Conservation (phyloP, 768 basidiomycete species). For the Paxillus involutus region DNA sequence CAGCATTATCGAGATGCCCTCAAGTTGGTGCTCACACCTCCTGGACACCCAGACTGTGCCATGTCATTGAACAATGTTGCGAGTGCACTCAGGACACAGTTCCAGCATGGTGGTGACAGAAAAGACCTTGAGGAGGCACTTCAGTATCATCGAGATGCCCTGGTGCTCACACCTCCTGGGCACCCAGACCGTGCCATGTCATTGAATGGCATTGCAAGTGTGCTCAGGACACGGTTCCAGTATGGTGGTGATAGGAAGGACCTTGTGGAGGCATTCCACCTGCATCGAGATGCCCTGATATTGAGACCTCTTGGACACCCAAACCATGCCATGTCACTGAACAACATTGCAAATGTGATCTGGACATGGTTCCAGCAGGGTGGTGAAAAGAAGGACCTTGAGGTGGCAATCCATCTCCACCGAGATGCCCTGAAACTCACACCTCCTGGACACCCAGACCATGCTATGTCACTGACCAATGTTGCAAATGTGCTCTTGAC, state of each 20-base stretch:
- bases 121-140: no score
- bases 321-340: not conserved
- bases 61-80: constrained; percentile 4
- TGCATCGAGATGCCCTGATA: not conserved
- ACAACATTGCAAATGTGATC: constrained; percentile 11
- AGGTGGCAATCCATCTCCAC: constrained; percentile 7
- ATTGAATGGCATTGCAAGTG: not conserved
- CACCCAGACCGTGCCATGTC: no score
- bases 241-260: not conserved
- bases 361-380: not conserved
- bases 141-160: no score
- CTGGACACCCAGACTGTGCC: no score
- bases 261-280: constrained; percentile 5
- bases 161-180: no score
- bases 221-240: not conserved
- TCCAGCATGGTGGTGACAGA: no score
- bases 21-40: no score
- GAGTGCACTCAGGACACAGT: no score
- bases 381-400: not conserved
- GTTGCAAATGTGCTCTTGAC: not conserved
- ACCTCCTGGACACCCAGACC: not conserved
- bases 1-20: no score
- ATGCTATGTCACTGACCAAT: not conserved
- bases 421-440: constrained; percentile 4
- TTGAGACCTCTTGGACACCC: not conserved